Evolutionary conservation across 208 protist species (phyloP).

Genomic region (Crithidia sp.): DNA sequence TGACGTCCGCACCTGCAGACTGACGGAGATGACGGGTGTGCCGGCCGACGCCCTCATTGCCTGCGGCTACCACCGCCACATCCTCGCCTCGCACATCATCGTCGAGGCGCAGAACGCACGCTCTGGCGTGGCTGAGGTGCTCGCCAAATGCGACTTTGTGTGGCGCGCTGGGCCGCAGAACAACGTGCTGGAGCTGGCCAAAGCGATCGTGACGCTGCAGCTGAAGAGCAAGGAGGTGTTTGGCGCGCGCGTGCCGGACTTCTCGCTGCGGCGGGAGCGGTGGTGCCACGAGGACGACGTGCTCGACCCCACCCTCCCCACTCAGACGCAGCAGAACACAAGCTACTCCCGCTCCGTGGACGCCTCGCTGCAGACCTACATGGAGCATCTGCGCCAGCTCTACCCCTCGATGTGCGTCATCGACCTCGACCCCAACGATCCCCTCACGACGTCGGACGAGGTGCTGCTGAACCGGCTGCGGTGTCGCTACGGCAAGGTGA

Average conservation of each 20-base stretch:
- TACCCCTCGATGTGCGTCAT: slow-evolving; percentile 77
- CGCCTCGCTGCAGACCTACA: slow-evolving; percentile 67
- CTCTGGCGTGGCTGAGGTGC: slow-evolving; percentile 62
- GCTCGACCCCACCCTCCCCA: slow-evolving; percentile 68
- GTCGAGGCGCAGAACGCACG: slow-evolving; percentile 82
- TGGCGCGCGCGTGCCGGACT: slow-evolving; percentile 82
- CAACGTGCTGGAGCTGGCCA: slow-evolving; percentile 62
- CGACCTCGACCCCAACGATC: slow-evolving; percentile 72
- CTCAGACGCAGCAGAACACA: slow-evolving; percentile 27
- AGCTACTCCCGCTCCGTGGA: slow-evolving; percentile 52
- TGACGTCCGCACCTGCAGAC: slow-evolving; percentile 38
- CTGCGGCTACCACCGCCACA: slow-evolving; percentile 81
- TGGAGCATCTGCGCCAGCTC: slow-evolving; percentile 52
- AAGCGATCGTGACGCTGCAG: slow-evolving; percentile 71
- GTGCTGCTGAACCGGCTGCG: slow-evolving; percentile 73
- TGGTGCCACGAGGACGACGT: slow-evolving; percentile 74
- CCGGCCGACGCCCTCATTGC: slow-evolving; percentile 76
- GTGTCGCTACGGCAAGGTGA: slow-evolving; percentile 88
- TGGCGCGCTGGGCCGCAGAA: slow-evolving; percentile 48
- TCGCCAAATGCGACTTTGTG: slow-evolving; percentile 60
- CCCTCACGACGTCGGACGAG: slow-evolving; percentile 52
- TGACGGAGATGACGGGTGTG: slow-evolving; percentile 49
- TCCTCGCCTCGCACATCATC: slow-evolving; percentile 73
- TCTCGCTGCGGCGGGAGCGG: slow-evolving; percentile 62
- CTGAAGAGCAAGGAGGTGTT: slow-evolving; percentile 84